Evolutionary conservation across 2,329 filamentous ascomycete genomes (phyloP), one percentile per base, ranked within the genome.

Genomic region (Aspergillus sp.): DNA sequence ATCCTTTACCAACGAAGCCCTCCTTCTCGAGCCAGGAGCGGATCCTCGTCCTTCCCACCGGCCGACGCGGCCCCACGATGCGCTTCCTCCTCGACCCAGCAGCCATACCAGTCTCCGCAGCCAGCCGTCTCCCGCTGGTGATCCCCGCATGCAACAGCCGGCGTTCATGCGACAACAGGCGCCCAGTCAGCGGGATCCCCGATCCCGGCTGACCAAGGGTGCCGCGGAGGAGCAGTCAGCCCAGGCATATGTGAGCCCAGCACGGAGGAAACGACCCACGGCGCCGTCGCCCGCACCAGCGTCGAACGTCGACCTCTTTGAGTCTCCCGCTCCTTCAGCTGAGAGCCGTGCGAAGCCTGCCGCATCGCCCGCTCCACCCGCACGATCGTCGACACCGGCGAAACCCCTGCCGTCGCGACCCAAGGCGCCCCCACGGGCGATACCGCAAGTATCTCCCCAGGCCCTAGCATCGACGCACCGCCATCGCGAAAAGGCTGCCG

Each of bases 241-340:
- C 13, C 86, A 95, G 61, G 88, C 87, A 25, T 97, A 97, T 69
- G 81, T 97, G 51, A 97, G 92, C 67, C 89, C 91, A 45, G 89
- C 89, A 19, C 82, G 91, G 60, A 83, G 91, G 64, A 93, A 87
- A 69, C 71, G 84, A 9, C 81, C 78, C 21, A 77, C 79, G 45
- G 74, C 77, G 17, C 69, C 74, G 56, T 76, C 68, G 16, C 71
- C 76, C 10, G 66, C 71, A 34, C 56, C 73, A 6, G 73, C 78
- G 54, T 68, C 74, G 2, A 81, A 86, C 55, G 75, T 80, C 2
- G 87, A 92, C 66, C 74, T 92, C 20, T 81, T 94, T 4, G 86
- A 88, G 52, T 76, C 67, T 25, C 55, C 67, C 29, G 61, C 64
- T 7, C 61, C 63, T 23, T 56, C 65, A 52, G 56, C 69, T 29